Evolutionary conservation across 129 eudicot genomes (phyloP).

Genomic region (Saposhnikovia divaricata): DNA sequence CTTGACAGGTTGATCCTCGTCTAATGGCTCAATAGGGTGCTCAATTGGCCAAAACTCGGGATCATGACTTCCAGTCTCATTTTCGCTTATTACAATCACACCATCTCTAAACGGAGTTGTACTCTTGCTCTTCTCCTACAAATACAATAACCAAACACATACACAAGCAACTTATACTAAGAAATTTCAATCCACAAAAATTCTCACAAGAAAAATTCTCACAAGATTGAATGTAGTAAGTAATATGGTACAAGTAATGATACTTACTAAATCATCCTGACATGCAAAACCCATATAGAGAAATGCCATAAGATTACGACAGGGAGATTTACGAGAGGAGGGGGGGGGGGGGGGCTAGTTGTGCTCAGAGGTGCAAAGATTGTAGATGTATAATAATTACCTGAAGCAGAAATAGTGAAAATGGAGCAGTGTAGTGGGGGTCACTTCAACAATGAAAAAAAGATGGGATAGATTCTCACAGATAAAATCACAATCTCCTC

Average conservation of each 20-base stretch:
- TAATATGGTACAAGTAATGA: background rate
- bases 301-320: background rate
- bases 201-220: background rate
- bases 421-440: constrained; percentile 27
- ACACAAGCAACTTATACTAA: background rate
- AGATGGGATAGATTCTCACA: constrained; percentile 32
- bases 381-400: background rate
- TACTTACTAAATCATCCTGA: constrained; percentile 15
- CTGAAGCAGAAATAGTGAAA: background rate
- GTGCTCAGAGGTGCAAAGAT: constrained; percentile 6
- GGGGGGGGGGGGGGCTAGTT: background rate
- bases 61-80: constrained; percentile 20
- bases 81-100: constrained; percentile 9
- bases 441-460: constrained; percentile 31
- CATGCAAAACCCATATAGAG: constrained; percentile 19
- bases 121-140: constrained; percentile 32
- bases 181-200: background rate
- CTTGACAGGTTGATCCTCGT: constrained; percentile 49
- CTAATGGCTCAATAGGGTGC: constrained; percentile 51
- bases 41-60: constrained; percentile 52
- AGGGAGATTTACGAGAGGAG: background rate
- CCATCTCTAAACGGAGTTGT: constrained; percentile 16
- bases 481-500: constrained; percentile 11
- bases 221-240: background rate
- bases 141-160: constrained; percentile 12